Percentiles rank a stretch among this genome's conserved stretches.
phyloP scores from a whole-genome alignment of 2,329 filamentous ascomycete species.

The Dactylellina cionopaga region DNA sequence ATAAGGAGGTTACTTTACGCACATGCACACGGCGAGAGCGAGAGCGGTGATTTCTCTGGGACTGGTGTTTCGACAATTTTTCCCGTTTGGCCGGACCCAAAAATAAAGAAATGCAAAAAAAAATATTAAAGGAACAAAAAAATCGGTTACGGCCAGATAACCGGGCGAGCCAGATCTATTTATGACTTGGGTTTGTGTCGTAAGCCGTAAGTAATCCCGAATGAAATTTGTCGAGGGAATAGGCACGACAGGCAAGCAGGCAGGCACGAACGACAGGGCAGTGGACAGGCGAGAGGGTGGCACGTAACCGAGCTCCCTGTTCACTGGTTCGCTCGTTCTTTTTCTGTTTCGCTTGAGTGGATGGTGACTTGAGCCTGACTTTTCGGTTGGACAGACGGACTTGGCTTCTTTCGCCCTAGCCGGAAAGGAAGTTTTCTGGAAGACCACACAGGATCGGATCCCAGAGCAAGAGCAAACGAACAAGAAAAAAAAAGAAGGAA shows the following conservation, averaged over 20 bases:
- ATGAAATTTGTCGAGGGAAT: constrained; percentile 48
- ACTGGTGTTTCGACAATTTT: constrained; percentile 35
- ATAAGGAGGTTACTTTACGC: constrained; percentile 26
- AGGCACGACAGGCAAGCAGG: constrained; percentile 42
- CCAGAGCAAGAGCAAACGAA: neutral
- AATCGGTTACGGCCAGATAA: constrained; percentile 52
- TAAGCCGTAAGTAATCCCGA: constrained; percentile 53
- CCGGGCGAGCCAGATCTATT: constrained; percentile 53
- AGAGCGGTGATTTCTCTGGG: constrained; percentile 13
- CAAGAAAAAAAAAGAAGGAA: constrained; percentile 5
- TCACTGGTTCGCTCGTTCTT: constrained; percentile 51
- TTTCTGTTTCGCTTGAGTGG: constrained; percentile 49
- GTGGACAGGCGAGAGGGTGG: constrained; percentile 51
- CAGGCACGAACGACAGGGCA: constrained; percentile 47
- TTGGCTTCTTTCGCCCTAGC: constrained; percentile 52
- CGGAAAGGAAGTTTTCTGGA: constrained; percentile 51
- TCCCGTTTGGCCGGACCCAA: constrained; percentile 48
- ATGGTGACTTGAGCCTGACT: constrained; percentile 46
- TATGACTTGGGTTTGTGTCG: constrained; percentile 52
- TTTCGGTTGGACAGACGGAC: constrained; percentile 47
- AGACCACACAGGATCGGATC: constrained; percentile 38
- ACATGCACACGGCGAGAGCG: constrained; percentile 18
- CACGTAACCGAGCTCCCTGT: constrained; percentile 53
- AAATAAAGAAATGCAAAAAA: constrained; percentile 53
- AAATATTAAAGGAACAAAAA: constrained; percentile 9